These are phyloP conservation scores for Dioscorea dumetorum DNA, from an alignment of 106 monocot species.

Conservation along the genomic window DNA sequence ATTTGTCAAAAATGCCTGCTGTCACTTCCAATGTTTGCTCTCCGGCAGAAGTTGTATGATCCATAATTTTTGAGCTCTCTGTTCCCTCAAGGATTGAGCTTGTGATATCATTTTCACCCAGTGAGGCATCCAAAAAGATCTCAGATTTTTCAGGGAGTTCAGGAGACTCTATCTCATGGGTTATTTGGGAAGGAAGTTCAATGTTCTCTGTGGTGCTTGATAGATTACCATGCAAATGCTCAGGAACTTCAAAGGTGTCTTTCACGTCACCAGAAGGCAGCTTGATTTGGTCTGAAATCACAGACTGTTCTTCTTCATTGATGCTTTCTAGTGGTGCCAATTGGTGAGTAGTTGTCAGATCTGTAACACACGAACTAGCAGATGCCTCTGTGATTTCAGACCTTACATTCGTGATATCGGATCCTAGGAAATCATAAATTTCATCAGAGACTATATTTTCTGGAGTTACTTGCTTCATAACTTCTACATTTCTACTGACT, in stretches of 20 bases:
- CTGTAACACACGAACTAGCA: conserved; percentile 15
- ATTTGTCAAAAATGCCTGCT: conserved; percentile 3
- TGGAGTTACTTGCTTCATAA: conserved; percentile 13
- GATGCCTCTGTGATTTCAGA: conserved; percentile 10
- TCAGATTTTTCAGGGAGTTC: background rate
- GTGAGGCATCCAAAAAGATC: conserved; percentile 3
- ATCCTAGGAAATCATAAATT: conserved; percentile 1
- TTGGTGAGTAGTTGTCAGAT: conserved; percentile 9
- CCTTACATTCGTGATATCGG: conserved; percentile 2
- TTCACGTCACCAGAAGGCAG: background rate
- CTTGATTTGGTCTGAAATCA: conserved; percentile 4
- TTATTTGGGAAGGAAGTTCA: conserved; percentile 2
- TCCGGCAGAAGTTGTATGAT: conserved; percentile 7
- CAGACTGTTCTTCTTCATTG: conserved; percentile 12
- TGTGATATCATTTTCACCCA: conserved; percentile 7
- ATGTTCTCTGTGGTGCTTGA: background rate
- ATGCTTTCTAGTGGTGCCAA: conserved; percentile 8
- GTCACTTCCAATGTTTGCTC: conserved; percentile 1
- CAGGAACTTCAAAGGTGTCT: background rate
- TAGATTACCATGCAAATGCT: conserved; percentile 15
- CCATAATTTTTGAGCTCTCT: conserved; percentile 9
- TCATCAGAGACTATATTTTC: conserved; percentile 16
- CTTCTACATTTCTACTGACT: conserved; percentile 4
- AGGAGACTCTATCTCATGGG: background rate
- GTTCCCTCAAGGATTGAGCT: conserved; percentile 5